A percentile compares a stretch with the other conserved stretches of the same genome.
Evolutionary conservation across 768 basidiomycete genomes (phyloP).

Genomic region (Podaxis sp.): DNA sequence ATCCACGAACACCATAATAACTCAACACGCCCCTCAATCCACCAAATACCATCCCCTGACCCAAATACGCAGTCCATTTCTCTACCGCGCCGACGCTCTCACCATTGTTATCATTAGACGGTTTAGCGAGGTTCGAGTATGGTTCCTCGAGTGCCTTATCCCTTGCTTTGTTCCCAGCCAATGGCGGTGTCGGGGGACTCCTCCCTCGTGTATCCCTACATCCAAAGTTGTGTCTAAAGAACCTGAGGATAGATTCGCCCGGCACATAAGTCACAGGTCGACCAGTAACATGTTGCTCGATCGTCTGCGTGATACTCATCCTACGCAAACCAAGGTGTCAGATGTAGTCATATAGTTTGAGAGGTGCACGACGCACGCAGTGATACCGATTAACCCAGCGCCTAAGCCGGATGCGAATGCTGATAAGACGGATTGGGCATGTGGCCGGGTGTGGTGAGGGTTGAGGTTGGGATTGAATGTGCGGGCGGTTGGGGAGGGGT

Average conservation of each 20-base stretch:
- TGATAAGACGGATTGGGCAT: not conserved
- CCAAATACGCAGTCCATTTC: conserved; percentile 1
- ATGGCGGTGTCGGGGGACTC: too few species aligned
- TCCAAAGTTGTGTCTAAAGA: not conserved
- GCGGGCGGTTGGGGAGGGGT: not conserved
- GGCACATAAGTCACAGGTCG: not conserved
- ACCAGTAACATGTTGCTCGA: conserved; percentile 7
- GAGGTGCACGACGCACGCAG: not conserved
- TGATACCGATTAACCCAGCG: conserved; percentile 1
- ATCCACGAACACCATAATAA: conserved; percentile 5
- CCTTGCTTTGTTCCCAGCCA: not conserved
- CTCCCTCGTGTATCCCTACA: too few species aligned
- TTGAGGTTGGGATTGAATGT: conserved; percentile 1
- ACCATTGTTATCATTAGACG: not conserved
- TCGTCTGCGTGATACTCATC: conserved; percentile 5
- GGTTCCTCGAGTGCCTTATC: not conserved
- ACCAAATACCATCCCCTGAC: not conserved
- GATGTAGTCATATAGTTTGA: not conserved
- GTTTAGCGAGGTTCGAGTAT: not conserved
- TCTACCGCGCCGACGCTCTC: not conserved
- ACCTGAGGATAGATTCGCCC: not conserved
- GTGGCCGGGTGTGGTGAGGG: not conserved
- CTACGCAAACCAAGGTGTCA: not conserved
- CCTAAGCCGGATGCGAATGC: not conserved
- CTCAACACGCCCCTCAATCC: conserved; percentile 8